Conservation (phyloP, 805 yeast genomes). For the Candida sithepensis region DNA sequence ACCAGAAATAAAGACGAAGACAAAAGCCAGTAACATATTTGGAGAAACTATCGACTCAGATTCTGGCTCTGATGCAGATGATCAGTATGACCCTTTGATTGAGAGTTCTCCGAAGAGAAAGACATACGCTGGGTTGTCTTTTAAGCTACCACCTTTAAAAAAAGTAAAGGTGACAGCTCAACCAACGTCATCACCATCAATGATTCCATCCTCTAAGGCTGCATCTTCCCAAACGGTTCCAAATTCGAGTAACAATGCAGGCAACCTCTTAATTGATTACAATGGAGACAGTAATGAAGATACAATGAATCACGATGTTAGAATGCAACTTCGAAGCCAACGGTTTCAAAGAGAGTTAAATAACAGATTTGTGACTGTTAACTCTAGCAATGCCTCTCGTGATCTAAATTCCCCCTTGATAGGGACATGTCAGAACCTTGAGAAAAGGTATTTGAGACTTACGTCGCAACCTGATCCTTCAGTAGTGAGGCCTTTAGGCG, state of each 20-base stretch:
- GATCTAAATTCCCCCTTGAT: conserved; percentile 32
- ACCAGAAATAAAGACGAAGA: neutral
- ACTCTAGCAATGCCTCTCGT: conserved; percentile 5
- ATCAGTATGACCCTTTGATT: neutral
- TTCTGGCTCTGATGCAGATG: conserved; percentile 1
- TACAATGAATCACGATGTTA: conserved; percentile 20
- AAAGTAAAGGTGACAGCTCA: conserved; percentile 6
- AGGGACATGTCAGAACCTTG: conserved; percentile 65
- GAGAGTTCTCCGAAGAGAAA: neutral
- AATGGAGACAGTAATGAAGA: conserved; percentile 20
- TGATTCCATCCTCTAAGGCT: neutral
- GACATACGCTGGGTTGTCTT: conserved; percentile 1
- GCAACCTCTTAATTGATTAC: conserved; percentile 2
- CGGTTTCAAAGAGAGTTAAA: conserved; percentile 42
- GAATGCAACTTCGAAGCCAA: conserved; percentile 42
- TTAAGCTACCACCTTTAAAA: conserved; percentile 12
- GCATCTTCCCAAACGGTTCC: neutral
- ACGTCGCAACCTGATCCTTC: conserved; percentile 92
- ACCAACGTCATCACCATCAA: neutral
- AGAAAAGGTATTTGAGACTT: conserved; percentile 75
- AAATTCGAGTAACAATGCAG: neutral
- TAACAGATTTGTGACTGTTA: conserved; percentile 11
- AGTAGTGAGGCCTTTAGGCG: conserved; percentile 67
- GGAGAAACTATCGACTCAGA: conserved; percentile 10
- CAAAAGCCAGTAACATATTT: conserved; percentile 10